Percentiles rank a stretch among this genome's conserved stretches.
Evolutionary conservation across 345 rosid species (phyloP).

Genomic region (Eucalyptus erythrocorys): DNA sequence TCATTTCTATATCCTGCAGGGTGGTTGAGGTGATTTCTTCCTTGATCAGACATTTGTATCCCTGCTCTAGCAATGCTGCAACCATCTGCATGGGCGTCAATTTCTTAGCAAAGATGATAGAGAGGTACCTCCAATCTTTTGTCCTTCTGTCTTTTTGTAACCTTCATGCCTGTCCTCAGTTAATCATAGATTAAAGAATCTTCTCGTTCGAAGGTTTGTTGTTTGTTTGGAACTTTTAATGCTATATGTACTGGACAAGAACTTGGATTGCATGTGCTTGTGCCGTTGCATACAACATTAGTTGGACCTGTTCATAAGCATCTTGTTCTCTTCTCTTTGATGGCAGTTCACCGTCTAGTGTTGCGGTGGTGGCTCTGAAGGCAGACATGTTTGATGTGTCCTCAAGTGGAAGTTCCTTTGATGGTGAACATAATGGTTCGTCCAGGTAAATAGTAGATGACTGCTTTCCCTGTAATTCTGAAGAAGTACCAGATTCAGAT

Average conservation of each 20-base stretch:
- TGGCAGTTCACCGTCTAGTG: slow-evolving; percentile 62
- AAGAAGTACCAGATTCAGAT: neutral
- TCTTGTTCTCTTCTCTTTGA: neutral
- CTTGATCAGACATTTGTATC: slow-evolving; percentile 43
- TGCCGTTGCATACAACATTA: neutral
- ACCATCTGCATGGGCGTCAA: slow-evolving; percentile 61
- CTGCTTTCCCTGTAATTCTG: neutral
- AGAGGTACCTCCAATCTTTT: slow-evolving; percentile 33
- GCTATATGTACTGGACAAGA: neutral
- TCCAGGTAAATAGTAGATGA: slow-evolving; percentile 36
- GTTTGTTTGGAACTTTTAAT: neutral
- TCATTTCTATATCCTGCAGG: slow-evolving; percentile 30
- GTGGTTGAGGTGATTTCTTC: slow-evolving; percentile 64
- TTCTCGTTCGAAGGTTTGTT: neutral
- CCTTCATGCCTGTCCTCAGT: neutral
- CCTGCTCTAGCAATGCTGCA: slow-evolving; percentile 45
- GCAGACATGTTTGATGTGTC: slow-evolving; percentile 57
- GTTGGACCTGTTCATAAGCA: neutral
- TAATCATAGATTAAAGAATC: neutral
- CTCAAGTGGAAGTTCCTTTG: slow-evolving; percentile 27
- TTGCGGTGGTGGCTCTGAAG: slow-evolving; percentile 48
- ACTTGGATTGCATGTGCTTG: neutral
- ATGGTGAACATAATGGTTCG: slow-evolving; percentile 27
- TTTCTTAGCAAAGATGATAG: slow-evolving; percentile 66
- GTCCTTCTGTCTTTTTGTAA: neutral